Evolutionary conservation across 2,329 filamentous ascomycete species (phyloP), one percentile per base, ranked within the genome.

Genomic region (Aureobasidium namibiae): DNA sequence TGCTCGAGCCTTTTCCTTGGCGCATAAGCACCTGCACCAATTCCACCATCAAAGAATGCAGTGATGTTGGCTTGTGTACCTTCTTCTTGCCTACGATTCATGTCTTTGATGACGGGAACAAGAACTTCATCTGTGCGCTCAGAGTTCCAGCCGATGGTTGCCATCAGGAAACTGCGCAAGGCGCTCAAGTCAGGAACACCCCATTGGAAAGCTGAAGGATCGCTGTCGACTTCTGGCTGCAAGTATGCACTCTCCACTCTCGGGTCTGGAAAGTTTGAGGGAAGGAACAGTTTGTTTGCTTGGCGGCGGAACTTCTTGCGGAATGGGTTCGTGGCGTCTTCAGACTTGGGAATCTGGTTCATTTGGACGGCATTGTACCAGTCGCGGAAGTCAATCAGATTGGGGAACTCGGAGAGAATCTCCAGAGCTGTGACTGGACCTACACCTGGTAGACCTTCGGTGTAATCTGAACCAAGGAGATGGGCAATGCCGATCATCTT

Each of bases 41-140:
- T 85, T 4, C 77, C 74, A 0, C 92, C 92, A 13, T 84, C 83
- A 70, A 97, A 96, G 72, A 86, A 99, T 24, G 86, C 80, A n/a
- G 94, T 99, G 64, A 99, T 96, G 66, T 99, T 99, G 61, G 85
- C 86, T 77, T 99, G 94, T 18, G 92, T 97, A 7, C 94, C 94
- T 74, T 97, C 94, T 29, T 84, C 80, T 64, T 90, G 88, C 39
- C 94, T 81, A 4, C 84, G 83, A 70, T 97, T 97, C 89, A 99
- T 95, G 68, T 99, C 94, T 60, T 86, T 82, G 63, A 99, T 94
- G 1, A 99, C 95, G 0, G 94, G 94, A 1, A 99, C 90, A 1
- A 99, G 82, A 2, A 99, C 89, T 72, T 99, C 94, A 68, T 99
- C 94, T 0, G 92, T 97, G 8, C 91, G 81, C 72, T 97, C 92